Conservation (phyloP, 2,329 filamentous ascomycete genomes). For the Sordariomycetes sp. region DNA sequence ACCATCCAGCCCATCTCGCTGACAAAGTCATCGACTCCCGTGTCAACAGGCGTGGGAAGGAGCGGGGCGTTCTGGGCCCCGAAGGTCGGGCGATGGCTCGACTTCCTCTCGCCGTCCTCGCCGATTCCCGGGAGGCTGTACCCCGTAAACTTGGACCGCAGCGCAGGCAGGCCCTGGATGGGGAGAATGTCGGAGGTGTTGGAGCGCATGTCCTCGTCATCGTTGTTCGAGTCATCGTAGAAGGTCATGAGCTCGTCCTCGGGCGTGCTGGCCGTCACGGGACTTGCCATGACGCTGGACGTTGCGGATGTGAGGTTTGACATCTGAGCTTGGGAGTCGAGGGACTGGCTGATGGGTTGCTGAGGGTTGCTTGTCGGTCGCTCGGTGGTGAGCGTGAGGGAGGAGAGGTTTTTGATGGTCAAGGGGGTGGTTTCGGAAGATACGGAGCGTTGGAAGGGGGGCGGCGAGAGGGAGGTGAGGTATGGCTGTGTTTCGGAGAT, state of each 20-base stretch:
- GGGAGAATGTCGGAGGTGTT: constrained; percentile 10
- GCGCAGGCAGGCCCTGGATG: constrained; percentile 24
- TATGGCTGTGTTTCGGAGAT: constrained; percentile 33
- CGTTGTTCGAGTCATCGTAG: constrained; percentile 30
- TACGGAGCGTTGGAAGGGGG: constrained; percentile 31
- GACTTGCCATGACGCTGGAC: constrained; percentile 20
- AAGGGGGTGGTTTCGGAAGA: constrained; percentile 17
- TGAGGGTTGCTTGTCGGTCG: constrained; percentile 1
- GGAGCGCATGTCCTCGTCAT: constrained; percentile 28
- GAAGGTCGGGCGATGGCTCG: neutral
- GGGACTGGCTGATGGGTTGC: neutral
- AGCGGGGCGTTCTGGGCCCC: constrained; percentile 7
- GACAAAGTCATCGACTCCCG: constrained; percentile 29
- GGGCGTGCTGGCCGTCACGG: constrained; percentile 25
- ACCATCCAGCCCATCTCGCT: constrained; percentile 44
- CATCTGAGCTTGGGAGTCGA: constrained; percentile 8
- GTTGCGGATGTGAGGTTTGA: constrained; percentile 19
- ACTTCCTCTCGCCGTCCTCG: neutral
- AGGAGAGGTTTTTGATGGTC: constrained; percentile 12
- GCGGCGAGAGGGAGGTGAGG: constrained; percentile 41
- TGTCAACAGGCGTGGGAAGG: constrained; percentile 23
- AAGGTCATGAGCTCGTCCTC: constrained; percentile 34
- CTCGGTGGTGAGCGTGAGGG: constrained; percentile 13
- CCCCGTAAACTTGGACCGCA: neutral
- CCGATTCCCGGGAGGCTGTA: constrained; percentile 3